Evolutionary conservation across 305 asterid species (phyloP).

Genomic region (Fraxinus albicans): DNA sequence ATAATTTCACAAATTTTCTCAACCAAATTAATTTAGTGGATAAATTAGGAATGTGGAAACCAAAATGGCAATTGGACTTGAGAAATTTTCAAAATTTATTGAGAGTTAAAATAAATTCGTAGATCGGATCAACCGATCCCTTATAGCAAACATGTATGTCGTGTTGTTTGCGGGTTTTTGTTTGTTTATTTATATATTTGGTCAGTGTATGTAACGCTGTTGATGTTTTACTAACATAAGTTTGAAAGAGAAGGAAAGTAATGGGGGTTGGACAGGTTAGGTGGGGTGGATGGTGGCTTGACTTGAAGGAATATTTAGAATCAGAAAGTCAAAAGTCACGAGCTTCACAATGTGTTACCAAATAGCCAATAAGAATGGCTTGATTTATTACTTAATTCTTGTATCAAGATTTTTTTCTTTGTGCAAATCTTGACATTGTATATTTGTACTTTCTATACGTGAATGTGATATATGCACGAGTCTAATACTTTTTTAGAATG

Average conservation of each 20-base stretch:
- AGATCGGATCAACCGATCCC: neutral
- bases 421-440: neutral
- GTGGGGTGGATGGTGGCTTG: neutral
- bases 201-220: neutral
- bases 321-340: neutral
- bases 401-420: neutral
- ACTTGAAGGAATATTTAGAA: neutral
- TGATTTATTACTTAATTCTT: neutral
- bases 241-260: neutral
- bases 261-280: neutral
- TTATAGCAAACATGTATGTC: neutral
- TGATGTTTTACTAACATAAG: neutral
- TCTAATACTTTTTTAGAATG: neutral
- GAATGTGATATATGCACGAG: neutral
- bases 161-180: neutral
- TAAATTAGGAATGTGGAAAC: neutral
- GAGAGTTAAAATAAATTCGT: neutral
- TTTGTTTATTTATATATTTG: neutral
- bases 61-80: neutral
- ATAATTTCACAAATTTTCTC: neutral
- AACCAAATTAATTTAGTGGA: neutral
- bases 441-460: neutral
- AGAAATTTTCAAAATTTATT: neutral
- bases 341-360: neutral
- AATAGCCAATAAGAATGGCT: neutral